phyloP scores from a whole-genome alignment of 2,329 filamentous ascomycete species.

The Penicillium sp. region DNA sequence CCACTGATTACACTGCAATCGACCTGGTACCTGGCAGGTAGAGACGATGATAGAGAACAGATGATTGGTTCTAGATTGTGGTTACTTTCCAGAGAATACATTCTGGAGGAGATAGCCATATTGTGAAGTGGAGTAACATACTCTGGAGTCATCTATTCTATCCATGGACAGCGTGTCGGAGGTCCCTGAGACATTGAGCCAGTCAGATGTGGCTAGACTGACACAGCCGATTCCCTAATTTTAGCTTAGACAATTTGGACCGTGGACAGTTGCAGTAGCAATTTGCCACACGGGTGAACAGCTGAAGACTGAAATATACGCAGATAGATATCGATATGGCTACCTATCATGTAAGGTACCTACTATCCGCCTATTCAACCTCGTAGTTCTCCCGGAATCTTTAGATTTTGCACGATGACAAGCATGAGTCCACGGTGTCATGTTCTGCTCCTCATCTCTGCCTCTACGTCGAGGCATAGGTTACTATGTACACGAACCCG shows the following conservation, averaged over 20 bases:
- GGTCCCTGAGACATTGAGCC: background rate
- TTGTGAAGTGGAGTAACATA: background rate
- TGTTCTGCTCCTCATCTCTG: background rate
- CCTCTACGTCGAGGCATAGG: background rate
- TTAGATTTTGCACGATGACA: background rate
- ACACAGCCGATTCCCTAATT: background rate
- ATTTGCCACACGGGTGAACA: background rate
- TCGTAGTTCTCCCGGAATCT: no score
- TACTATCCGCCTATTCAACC: no score
- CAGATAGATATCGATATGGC: no score
- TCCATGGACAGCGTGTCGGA: background rate
- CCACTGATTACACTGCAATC: background rate
- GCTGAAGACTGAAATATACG: background rate
- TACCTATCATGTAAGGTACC: no score
- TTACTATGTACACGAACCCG: background rate
- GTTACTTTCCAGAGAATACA: background rate
- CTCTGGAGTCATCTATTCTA: background rate
- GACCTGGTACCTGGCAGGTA: background rate
- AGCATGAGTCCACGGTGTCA: background rate
- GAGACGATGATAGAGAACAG: background rate
- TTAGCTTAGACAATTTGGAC: background rate
- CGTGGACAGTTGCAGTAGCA: background rate
- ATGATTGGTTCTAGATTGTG: background rate
- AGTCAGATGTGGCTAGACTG: background rate
- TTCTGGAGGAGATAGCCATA: background rate